phyloP scores from a whole-genome alignment of 1,284 basidiomycete genomes.

The Trichosporon sp. region DNA sequence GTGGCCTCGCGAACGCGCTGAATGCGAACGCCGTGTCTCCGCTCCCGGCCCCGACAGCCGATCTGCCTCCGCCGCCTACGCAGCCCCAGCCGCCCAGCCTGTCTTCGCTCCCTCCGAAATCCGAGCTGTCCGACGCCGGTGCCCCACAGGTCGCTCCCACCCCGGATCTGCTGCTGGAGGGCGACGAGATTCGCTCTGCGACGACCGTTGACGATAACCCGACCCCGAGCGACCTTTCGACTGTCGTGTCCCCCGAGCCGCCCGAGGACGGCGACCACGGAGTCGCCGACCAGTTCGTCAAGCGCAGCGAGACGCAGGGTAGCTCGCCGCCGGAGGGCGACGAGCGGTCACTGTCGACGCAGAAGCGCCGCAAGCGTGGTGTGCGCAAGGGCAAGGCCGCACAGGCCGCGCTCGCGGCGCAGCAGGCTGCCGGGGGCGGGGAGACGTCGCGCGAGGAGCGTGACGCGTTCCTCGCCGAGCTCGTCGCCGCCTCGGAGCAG shows the following conservation, averaged over 20 bases:
- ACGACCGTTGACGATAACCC: constrained; percentile 41
- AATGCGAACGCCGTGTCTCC: constrained; percentile 4
- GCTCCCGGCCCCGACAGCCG: neutral
- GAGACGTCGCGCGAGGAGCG: constrained; percentile 34
- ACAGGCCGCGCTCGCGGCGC: constrained; percentile 40
- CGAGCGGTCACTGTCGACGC: constrained; percentile 35
- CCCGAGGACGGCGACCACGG: constrained; percentile 19
- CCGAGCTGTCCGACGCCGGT: constrained; percentile 11
- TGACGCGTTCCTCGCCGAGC: constrained; percentile 56
- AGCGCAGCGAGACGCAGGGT: constrained; percentile 2
- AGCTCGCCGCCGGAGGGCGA: constrained; percentile 20
- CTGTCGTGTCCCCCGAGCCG: constrained; percentile 31
- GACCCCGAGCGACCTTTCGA: constrained; percentile 34
- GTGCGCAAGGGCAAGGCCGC: constrained; percentile 51
- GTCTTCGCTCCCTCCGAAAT: constrained; percentile 12
- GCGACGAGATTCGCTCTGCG: constrained; percentile 24
- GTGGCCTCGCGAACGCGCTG: constrained; percentile 32
- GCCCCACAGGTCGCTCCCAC: constrained; percentile 11
- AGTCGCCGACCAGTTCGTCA: constrained; percentile 5
- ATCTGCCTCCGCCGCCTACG: constrained; percentile 2
- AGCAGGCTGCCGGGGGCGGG: constrained; percentile 16
- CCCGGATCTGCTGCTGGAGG: constrained; percentile 14
- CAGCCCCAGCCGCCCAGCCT: constrained; percentile 1
- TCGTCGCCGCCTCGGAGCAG: constrained; percentile 73
- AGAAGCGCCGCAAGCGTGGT: constrained; percentile 49